These are phyloP conservation scores for Cyberlindnera japonica DNA, from an alignment of 805 yeast species.

Conservation along the genomic window DNA sequence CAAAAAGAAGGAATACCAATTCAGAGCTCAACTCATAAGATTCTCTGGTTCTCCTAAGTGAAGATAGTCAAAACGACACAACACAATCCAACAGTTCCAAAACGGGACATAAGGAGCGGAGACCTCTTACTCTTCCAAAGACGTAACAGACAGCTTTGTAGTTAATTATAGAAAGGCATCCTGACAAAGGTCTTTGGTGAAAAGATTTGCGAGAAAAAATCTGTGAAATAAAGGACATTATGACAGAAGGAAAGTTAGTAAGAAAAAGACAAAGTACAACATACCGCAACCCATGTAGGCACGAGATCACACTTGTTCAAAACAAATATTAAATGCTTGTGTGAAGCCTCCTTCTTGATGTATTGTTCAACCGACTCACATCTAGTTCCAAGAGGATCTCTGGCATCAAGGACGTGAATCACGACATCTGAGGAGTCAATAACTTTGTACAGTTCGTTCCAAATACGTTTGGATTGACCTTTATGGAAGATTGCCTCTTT, in stretches of 20 bases:
- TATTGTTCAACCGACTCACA: slow-evolving; percentile 92
- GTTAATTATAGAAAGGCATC: slow-evolving; percentile 41
- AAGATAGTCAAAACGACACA: slow-evolving; percentile 31
- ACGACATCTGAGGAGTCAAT: slow-evolving; percentile 97
- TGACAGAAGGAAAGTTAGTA: slow-evolving; percentile 13
- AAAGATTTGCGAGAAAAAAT: neutral
- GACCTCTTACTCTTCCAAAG: slow-evolving; percentile 83
- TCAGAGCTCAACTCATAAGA: slow-evolving; percentile 77
- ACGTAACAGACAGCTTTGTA: slow-evolving; percentile 88
- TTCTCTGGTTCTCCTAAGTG: slow-evolving; percentile 27
- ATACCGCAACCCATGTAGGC: slow-evolving; percentile 99
- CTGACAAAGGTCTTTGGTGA: slow-evolving; percentile 90
- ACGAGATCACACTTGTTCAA: slow-evolving; percentile 97
- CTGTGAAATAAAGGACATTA: neutral
- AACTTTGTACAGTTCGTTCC: slow-evolving; percentile 97
- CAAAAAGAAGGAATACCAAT: slow-evolving; percentile 7
- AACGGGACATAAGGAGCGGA: slow-evolving; percentile 51
- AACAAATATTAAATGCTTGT: slow-evolving; percentile 91
- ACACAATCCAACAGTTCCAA: slow-evolving; percentile 35
- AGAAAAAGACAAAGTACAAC: slow-evolving; percentile 40
- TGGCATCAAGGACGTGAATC: slow-evolving; percentile 92
- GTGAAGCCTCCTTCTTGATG: slow-evolving; percentile 90
- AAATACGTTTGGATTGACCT: slow-evolving; percentile 97
- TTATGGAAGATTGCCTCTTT: slow-evolving; percentile 93
- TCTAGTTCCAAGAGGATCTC: slow-evolving; percentile 96